Percentiles rank a stretch among this genome's conserved stretches.
Conservation (phyloP, 495 filamentous ascomycete genomes). For the Bryoglossum gracile region DNA sequence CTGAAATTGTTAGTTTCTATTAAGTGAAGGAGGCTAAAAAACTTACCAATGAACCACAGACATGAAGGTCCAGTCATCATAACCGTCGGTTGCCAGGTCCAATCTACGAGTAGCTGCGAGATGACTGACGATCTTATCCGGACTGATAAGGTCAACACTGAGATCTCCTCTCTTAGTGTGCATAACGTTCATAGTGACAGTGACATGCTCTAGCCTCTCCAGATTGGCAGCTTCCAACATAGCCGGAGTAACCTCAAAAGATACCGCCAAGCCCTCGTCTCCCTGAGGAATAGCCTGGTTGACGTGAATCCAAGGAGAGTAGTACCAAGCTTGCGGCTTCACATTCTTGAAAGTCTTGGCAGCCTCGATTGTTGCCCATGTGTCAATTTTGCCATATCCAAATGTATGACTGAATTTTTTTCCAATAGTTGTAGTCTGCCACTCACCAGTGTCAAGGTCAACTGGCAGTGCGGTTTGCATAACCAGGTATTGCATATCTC, state of each 20-base stretch:
- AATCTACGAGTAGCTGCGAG: constrained; percentile 63
- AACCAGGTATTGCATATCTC: constrained; percentile 89
- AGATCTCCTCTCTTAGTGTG: constrained; percentile 84
- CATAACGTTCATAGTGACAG: constrained; percentile 91
- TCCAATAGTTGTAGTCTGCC: constrained; percentile 73
- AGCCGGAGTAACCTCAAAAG: constrained; percentile 67
- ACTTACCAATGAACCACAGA: constrained; percentile 89
- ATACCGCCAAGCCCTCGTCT: constrained; percentile 66
- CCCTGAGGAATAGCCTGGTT: constrained; percentile 83
- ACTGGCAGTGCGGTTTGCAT: constrained; percentile 79
- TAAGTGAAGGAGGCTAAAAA: neutral
- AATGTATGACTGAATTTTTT: constrained; percentile 87
- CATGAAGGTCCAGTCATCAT: constrained; percentile 98
- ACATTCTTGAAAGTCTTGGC: constrained; percentile 81
- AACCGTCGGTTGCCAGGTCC: constrained; percentile 63
- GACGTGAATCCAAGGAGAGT: constrained; percentile 87
- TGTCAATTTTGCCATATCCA: constrained; percentile 92
- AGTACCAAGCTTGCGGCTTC: constrained; percentile 96
- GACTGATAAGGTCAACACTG: constrained; percentile 86
- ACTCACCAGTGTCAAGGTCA: constrained; percentile 65
- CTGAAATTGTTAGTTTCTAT: constrained; percentile 35
- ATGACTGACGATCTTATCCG: constrained; percentile 72
- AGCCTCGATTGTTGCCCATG: constrained; percentile 74
- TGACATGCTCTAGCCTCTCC: constrained; percentile 83
- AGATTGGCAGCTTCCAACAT: constrained; percentile 78